A percentile compares a stretch with the other conserved stretches of the same genome.
Conservation (phyloP, 495 filamentous ascomycete genomes). For the Aspergillus olivimuriae region DNA sequence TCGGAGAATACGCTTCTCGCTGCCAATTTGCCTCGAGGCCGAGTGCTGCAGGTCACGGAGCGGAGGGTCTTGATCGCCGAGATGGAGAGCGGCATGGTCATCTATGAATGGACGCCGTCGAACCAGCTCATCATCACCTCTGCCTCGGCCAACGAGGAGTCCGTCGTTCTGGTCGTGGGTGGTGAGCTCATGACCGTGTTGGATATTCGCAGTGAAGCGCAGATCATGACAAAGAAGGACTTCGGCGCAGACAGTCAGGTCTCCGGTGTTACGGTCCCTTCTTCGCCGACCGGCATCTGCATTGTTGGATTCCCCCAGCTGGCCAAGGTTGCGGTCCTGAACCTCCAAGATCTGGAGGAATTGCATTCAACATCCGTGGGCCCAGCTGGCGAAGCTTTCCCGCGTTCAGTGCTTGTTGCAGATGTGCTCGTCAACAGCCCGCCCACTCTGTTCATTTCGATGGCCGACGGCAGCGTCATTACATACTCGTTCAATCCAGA, state of each 20-base stretch:
- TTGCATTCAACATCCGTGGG: constrained; percentile 55
- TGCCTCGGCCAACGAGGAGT: constrained; percentile 63
- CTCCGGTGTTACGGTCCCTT: constrained; percentile 69
- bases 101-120: constrained; percentile 61
- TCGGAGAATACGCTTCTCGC: constrained; percentile 68
- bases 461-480: constrained; percentile 89
- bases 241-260: constrained; percentile 65
- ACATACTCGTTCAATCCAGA: constrained; percentile 67
- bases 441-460: constrained; percentile 81
- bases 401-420: constrained; percentile 73
- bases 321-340: constrained; percentile 64
- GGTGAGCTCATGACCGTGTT: constrained; percentile 63
- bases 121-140: constrained; percentile 60
- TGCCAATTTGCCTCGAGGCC: constrained; percentile 51
- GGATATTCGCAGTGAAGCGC: constrained; percentile 52
- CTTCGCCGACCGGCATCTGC: constrained; percentile 44
- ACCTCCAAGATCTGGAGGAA: constrained; percentile 54
- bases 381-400: constrained; percentile 60
- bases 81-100: constrained; percentile 58
- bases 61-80: constrained; percentile 58
- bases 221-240: constrained; percentile 49
- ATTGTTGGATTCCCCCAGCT: constrained; percentile 82
- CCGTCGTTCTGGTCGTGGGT: constrained; percentile 65
- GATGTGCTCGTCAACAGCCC: constrained; percentile 56
- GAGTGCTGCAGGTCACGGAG: constrained; percentile 74